Evolutionary conservation across 495 filamentous ascomycete species (phyloP), one percentile per base, ranked within the genome.

Genomic region (Xylaria cubensis): DNA sequence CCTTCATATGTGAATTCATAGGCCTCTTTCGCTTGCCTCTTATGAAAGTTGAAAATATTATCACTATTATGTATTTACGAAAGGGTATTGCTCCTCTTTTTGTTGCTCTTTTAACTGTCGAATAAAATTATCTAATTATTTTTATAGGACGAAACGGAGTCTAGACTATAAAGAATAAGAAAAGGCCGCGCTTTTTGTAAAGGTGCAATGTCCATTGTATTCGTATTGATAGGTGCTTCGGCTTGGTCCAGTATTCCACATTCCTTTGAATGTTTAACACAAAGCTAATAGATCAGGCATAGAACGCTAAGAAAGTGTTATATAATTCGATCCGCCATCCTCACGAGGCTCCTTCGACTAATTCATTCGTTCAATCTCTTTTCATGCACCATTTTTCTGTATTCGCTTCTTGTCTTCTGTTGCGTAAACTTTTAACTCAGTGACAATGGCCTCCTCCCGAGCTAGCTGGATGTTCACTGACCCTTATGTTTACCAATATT

Each of bases 401-500:
- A 17, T 50, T 32, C 6, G 3, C 32, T 59, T 50, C 8, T 56
- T 59, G 15, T 44, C 53, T 69, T 59, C 46, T 67, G 15, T 41
- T 53, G 61, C 44, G 66, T 61, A 13, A 32, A 32, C 4, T 12
- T 10, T 9, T 8, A n/a, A 34, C 17, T 10, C 29, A 29, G 26
- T 50, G 12, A 53, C 10, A 10, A 70, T 70, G 68, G 19, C 68
- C 34, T 64, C 58, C 10, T 39, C 24, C 3, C 36, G 34, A 21
- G 39, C 56, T 2, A 59, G 51, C 34, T 70, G 58, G 56, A 51
- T 63, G 68, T 70, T n/a, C 21, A 36, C 58, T 15, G 68, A 70
- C 68, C 68, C 68, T 12, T 70, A 70, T 13, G 58, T 15, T 26
- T 70, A 70, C 58, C 68, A 70, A 53, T 70, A 70, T 50, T 51